phyloP scores from a whole-genome alignment of 78 protist genomes.

The Monosiga brevicollis region DNA sequence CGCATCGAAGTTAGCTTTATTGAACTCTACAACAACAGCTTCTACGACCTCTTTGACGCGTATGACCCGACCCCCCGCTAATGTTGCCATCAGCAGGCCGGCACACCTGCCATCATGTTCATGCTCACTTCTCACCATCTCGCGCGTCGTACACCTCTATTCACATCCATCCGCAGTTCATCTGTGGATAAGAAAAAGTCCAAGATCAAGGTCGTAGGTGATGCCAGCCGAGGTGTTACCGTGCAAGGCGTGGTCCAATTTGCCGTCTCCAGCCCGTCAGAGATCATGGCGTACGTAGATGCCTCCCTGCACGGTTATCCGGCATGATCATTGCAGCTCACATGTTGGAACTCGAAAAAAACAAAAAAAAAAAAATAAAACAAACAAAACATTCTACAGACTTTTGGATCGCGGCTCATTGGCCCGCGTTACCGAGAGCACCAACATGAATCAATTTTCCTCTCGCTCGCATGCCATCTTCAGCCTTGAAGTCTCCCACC shows the following conservation, averaged over 20 bases:
- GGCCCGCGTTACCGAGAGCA: conserved; percentile 29
- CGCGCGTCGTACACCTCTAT: no score
- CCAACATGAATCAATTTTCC: conserved; percentile 35
- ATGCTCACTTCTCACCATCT: no score
- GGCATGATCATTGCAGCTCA: not conserved
- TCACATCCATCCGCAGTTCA: no score
- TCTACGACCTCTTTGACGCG: conserved; percentile 12
- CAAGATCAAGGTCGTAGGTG: no score
- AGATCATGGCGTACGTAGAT: not conserved
- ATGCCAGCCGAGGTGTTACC: no score
- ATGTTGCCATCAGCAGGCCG: no score
- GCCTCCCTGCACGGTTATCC: not conserved
- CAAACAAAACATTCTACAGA: not conserved
- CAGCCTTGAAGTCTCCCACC: conserved; percentile 7
- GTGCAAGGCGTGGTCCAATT: no score
- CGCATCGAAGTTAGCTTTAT: conserved; percentile 17
- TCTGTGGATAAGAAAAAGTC: no score
- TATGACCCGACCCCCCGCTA: no score
- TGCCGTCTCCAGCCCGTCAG: not conserved
- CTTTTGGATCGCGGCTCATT: conserved; percentile 23
- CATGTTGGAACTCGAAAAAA: not conserved
- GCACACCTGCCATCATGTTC: no score
- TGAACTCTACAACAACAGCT: conserved; percentile 44
- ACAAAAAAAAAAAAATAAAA: not conserved
- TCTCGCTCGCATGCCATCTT: conserved; percentile 54